Evolutionary conservation across 148 eudicot species (phyloP).

Genomic region (Vaccinium myrtillus): DNA sequence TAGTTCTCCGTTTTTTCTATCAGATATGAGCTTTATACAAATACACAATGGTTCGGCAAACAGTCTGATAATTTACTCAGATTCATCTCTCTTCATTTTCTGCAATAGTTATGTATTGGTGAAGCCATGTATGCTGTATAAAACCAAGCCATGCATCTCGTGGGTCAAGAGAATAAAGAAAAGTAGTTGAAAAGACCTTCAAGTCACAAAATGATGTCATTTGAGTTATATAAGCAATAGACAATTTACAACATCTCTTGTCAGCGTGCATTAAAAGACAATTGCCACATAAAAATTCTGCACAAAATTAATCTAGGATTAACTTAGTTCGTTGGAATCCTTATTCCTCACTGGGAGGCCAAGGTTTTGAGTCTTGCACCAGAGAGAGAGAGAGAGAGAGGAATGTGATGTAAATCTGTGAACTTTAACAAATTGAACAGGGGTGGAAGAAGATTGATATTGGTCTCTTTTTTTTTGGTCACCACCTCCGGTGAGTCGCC

Average conservation of each 20-base stretch:
- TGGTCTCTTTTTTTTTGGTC: slow-evolving; percentile 15
- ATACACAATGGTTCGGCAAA: neutral
- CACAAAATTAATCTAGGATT: neutral
- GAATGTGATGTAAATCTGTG: neutral
- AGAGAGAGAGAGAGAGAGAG: neutral
- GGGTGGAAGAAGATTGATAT: slow-evolving; percentile 1
- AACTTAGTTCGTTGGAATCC: neutral
- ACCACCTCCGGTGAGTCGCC: slow-evolving; percentile 83
- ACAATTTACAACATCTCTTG: slow-evolving; percentile 7
- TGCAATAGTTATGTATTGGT: neutral
- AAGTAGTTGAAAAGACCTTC: neutral
- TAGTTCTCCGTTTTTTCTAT: neutral
- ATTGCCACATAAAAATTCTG: neutral
- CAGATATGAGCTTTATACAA: neutral
- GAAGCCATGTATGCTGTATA: neutral
- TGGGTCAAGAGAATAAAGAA: no score
- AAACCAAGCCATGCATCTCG: neutral
- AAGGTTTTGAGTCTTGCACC: no score
- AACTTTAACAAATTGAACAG: neutral
- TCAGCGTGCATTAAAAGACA: neutral
- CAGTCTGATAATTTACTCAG: neutral
- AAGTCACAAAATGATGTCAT: neutral
- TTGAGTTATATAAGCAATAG: neutral
- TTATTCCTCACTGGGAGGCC: no score
- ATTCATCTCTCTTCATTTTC: neutral